These are phyloP conservation scores for Sporobolomyces pararoseus DNA, from an alignment of 768 basidiomycete genomes.

Conservation along the genomic window DNA sequence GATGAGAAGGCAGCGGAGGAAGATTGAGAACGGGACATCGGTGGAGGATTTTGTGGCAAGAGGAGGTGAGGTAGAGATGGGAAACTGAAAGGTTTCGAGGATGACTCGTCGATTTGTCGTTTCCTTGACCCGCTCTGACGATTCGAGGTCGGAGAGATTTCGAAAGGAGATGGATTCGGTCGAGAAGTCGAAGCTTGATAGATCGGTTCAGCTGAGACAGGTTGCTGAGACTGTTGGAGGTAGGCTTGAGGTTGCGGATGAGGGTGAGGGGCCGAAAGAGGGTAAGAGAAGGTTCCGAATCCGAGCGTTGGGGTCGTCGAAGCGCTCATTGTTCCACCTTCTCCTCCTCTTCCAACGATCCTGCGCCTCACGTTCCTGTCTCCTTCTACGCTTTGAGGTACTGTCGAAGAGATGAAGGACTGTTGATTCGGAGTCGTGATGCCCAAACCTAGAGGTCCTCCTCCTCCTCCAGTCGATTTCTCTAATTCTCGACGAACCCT, in stretches of 20 bases:
- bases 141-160: constrained; percentile 10
- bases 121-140: background rate
- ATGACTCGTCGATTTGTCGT: constrained; percentile 15
- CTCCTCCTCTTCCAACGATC: background rate
- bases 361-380: background rate
- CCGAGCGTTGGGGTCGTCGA: constrained; percentile 19
- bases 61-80: background rate
- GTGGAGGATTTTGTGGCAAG: background rate
- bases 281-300: constrained; percentile 15
- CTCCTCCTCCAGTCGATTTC: background rate
- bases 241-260: background rate
- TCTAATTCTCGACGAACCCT: background rate
- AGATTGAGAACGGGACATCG: constrained; percentile 8
- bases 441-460: background rate
- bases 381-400: background rate
- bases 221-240: too few species aligned
- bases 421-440: background rate
- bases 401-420: too few species aligned
- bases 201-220: background rate
- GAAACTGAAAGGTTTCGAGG: background rate
- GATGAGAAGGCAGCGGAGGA: constrained; percentile 17
- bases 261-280: background rate
- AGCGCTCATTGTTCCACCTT: background rate
- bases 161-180: background rate
- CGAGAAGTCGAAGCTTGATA: background rate